These are phyloP conservation scores for Colletotrichum sp. DNA, from an alignment of 2,329 filamentous ascomycete species.

Conservation along the genomic window DNA sequence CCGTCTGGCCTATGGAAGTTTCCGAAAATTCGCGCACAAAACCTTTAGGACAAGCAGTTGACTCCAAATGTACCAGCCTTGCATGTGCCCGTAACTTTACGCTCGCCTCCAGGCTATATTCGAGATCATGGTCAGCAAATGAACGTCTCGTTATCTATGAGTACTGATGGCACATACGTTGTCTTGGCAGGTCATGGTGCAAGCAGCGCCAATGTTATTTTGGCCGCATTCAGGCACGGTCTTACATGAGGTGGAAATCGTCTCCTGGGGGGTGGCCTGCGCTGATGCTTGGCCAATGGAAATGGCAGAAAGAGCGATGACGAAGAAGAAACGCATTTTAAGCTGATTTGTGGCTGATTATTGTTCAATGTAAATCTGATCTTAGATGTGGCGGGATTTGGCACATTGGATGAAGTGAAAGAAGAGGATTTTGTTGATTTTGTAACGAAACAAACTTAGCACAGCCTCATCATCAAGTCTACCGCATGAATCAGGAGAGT, in stretches of 20 bases:
- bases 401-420: background rate
- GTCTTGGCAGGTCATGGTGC: background rate
- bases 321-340: background rate
- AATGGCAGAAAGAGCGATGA: background rate
- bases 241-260: background rate
- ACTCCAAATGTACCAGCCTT: background rate
- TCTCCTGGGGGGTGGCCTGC: background rate
- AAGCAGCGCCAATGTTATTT: background rate
- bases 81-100: background rate
- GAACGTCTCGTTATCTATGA: background rate
- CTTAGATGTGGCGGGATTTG: background rate
- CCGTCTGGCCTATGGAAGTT: background rate
- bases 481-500: background rate
- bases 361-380: background rate
- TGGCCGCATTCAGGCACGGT: background rate
- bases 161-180: background rate
- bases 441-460: background rate
- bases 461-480: background rate
- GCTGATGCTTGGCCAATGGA: background rate
- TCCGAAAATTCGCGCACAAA: background rate
- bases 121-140: background rate
- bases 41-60: background rate
- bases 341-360: background rate
- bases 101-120: background rate
- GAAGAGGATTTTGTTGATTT: background rate